Evolutionary conservation across 2,329 filamentous ascomycete species (phyloP).

Genomic region (Berkeleyomyces basicola): DNA sequence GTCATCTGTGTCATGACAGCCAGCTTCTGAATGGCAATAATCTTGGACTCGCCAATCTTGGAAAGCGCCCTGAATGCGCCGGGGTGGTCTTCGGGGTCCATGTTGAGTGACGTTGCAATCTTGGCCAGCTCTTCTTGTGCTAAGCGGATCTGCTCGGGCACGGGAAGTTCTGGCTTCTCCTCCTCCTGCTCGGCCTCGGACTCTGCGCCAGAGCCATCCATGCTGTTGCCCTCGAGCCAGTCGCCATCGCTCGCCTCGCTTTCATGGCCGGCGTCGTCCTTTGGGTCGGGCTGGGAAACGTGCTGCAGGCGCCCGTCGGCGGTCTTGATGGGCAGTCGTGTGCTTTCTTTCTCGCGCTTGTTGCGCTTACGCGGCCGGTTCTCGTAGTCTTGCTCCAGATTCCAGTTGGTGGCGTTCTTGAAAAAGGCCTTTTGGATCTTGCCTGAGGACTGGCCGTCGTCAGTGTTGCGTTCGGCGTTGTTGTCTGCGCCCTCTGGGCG

Average conservation of each 20-base stretch:
- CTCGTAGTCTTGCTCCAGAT: conserved; percentile 86
- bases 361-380: conserved; percentile 56
- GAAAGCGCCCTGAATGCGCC: conserved; percentile 63
- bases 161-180: conserved; percentile 43
- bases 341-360: conserved; percentile 58
- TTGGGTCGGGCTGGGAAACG: conserved; percentile 38
- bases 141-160: conserved; percentile 62
- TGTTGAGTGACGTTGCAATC: conserved; percentile 65
- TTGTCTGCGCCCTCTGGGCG: conserved; percentile 1
- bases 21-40: conserved; percentile 67
- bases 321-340: conserved; percentile 72
- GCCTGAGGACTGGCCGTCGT: conserved; percentile 17
- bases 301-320: conserved; percentile 55
- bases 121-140: conserved; percentile 88
- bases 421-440: conserved; percentile 49
- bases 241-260: conserved; percentile 34
- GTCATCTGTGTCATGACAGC: conserved; percentile 73
- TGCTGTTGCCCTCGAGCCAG: conserved; percentile 40
- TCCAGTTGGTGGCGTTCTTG: conserved; percentile 64
- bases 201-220: conserved; percentile 36
- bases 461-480: background rate
- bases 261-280: conserved; percentile 41
- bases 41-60: conserved; percentile 51
- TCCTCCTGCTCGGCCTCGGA: conserved; percentile 32
- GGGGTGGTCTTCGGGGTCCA: conserved; percentile 82